Conservation (phyloP, 805 yeast genomes). For the Wickerhamiella spandovensis region DNA sequence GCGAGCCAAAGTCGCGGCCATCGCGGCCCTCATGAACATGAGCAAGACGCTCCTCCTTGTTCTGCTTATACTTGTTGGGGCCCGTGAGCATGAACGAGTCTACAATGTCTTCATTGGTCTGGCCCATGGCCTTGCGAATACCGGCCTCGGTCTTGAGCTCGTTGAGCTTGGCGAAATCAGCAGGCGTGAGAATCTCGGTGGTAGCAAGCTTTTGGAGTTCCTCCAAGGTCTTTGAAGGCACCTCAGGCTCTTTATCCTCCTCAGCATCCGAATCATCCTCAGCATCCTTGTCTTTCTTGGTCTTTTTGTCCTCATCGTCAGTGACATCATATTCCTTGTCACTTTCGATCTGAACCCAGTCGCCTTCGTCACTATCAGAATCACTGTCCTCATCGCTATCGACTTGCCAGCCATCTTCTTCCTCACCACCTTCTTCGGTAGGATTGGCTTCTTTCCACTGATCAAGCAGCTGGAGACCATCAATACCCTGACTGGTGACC, state of each 20-base stretch:
- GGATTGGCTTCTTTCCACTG: slow-evolving; percentile 62
- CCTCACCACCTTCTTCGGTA: slow-evolving; percentile 46
- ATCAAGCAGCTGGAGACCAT: slow-evolving; percentile 81
- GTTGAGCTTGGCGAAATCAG: slow-evolving; percentile 91
- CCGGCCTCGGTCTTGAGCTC: slow-evolving; percentile 81
- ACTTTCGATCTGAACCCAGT: slow-evolving; percentile 78
- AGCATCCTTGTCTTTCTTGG: slow-evolving; percentile 18
- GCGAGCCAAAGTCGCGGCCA: slow-evolving; percentile 82
- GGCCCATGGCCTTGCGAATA: slow-evolving; percentile 53
- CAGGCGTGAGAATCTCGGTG: slow-evolving; percentile 83
- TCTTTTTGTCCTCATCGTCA: slow-evolving; percentile 30
- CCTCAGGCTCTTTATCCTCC: slow-evolving; percentile 18
- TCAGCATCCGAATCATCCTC: slow-evolving; percentile 16
- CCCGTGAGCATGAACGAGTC: slow-evolving; percentile 72
- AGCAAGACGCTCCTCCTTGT: slow-evolving; percentile 82
- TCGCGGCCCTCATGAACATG: slow-evolving; percentile 83
- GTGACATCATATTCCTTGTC: slow-evolving; percentile 56
- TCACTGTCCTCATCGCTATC: slow-evolving; percentile 37
- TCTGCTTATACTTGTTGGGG: slow-evolving; percentile 62
- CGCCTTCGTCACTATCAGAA: slow-evolving; percentile 38
- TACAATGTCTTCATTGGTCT: slow-evolving; percentile 64
- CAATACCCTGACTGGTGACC: slow-evolving; percentile 54
- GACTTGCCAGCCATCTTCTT: slow-evolving; percentile 47
- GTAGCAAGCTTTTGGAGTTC: slow-evolving; percentile 49
- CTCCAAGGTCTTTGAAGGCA: slow-evolving; percentile 22